phyloP scores from a whole-genome alignment of 1,284 basidiomycete genomes.

The Moniliella sp. region DNA sequence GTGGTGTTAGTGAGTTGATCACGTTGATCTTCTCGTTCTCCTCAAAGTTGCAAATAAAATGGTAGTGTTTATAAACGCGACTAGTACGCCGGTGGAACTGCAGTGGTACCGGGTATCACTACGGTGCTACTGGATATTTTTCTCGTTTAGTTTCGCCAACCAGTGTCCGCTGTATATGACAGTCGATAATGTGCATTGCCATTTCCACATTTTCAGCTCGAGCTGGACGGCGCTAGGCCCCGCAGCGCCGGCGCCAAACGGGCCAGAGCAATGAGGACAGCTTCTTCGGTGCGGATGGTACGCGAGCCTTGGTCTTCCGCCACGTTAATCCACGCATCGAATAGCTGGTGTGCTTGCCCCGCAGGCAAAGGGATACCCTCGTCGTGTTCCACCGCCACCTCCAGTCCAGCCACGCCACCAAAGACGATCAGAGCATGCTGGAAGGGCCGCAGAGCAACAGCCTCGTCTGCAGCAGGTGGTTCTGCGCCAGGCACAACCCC shows the following conservation, averaged over 20 bases:
- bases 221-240: too few species aligned
- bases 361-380: conserved; percentile 13
- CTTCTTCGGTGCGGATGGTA: conserved; percentile 25
- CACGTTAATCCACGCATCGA: conserved; percentile 31
- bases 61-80: too few species aligned
- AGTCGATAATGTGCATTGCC: too few species aligned
- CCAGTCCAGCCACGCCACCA: conserved; percentile 26
- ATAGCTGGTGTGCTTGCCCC: conserved; percentile 19
- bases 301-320: conserved; percentile 24
- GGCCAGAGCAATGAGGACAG: conserved; percentile 10
- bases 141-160: too few species aligned
- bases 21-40: too few species aligned
- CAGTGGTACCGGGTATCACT: too few species aligned
- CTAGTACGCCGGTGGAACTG: too few species aligned
- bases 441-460: conserved; percentile 4
- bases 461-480: neutral
- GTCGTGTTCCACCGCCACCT: conserved; percentile 24
- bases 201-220: too few species aligned
- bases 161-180: too few species aligned
- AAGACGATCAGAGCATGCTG: conserved; percentile 23
- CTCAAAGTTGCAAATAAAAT: too few species aligned
- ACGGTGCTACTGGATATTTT: too few species aligned
- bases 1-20: too few species aligned
- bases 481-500: neutral
- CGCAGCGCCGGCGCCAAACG: conserved; percentile 2